Evolutionary conservation across 2,329 filamentous ascomycete genomes (phyloP).

Genomic region (Talaromyces sp.): DNA sequence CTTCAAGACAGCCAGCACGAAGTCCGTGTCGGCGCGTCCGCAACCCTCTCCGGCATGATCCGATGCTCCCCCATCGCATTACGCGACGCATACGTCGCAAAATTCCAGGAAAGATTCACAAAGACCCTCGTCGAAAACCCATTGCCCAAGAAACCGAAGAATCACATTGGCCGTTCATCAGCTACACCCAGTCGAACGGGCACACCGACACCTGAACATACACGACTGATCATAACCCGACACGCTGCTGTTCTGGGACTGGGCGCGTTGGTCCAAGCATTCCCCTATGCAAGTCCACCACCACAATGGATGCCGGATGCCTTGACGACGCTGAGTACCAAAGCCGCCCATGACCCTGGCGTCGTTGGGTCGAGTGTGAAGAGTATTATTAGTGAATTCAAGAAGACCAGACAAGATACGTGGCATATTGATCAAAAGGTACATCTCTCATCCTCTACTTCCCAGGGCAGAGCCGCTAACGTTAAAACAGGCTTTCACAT

Average conservation of each 20-base stretch:
- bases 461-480: neutral
- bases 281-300: conserved; percentile 91
- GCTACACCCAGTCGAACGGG: conserved; percentile 43
- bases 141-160: conserved; percentile 65
- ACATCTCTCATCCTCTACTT: conserved; percentile 32
- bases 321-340: conserved; percentile 75
- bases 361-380: conserved; percentile 96
- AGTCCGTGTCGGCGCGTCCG: conserved; percentile 86
- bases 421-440: conserved; percentile 99
- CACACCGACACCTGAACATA: conserved; percentile 53
- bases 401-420: conserved; percentile 98
- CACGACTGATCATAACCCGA: conserved; percentile 72
- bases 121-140: conserved; percentile 75
- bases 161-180: conserved; percentile 37
- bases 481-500: conserved; percentile 67
- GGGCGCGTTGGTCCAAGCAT: conserved; percentile 87
- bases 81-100: conserved; percentile 70
- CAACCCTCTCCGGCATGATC: conserved; percentile 95
- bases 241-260: conserved; percentile 91
- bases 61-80: conserved; percentile 82
- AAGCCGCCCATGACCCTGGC: conserved; percentile 82
- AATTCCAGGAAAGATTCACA: conserved; percentile 76
- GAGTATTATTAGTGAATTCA: conserved; percentile 90
- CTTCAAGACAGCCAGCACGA: conserved; percentile 86
- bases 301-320: conserved; percentile 93